phyloP scores from a whole-genome alignment of 1,139 yeast species.

The Yamadazyma epiphylla region DNA sequence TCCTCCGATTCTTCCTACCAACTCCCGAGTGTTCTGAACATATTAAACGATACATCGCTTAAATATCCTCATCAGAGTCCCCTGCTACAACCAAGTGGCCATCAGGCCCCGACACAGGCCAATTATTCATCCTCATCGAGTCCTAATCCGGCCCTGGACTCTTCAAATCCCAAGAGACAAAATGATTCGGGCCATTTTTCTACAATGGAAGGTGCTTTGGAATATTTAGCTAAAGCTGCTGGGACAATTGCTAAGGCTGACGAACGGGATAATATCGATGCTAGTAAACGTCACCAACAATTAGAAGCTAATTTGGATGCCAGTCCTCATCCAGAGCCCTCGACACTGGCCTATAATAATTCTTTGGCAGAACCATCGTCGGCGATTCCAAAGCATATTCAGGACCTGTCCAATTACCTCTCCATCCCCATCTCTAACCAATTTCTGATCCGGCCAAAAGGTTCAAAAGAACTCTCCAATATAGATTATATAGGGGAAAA shows the following conservation, averaged over 20 bases:
- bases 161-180: constrained; percentile 1
- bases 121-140: not conserved
- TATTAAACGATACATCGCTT: no score
- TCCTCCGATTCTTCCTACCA: constrained; percentile 1
- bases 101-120: not conserved
- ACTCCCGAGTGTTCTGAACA: constrained; percentile 4
- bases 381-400: constrained; percentile 13
- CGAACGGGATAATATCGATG: constrained; percentile 65
- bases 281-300: constrained; percentile 50
- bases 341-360: not conserved
- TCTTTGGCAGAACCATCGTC: not conserved
- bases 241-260: constrained; percentile 69
- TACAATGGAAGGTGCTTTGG: constrained; percentile 64
- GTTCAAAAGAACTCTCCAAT: constrained; percentile 49
- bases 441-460: constrained; percentile 47
- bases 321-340: not conserved
- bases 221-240: constrained; percentile 71
- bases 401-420: constrained; percentile 14
- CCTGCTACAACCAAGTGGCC: no score
- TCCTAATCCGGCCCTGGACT: not conserved
- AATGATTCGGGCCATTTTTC: constrained; percentile 23
- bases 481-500: constrained; percentile 59
- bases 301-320: constrained; percentile 24
- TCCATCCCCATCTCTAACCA: constrained; percentile 14
- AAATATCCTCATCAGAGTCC: no score